These are phyloP conservation scores for Phallus indusiatus DNA, from an alignment of 768 basidiomycete species.

Conservation along the genomic window DNA sequence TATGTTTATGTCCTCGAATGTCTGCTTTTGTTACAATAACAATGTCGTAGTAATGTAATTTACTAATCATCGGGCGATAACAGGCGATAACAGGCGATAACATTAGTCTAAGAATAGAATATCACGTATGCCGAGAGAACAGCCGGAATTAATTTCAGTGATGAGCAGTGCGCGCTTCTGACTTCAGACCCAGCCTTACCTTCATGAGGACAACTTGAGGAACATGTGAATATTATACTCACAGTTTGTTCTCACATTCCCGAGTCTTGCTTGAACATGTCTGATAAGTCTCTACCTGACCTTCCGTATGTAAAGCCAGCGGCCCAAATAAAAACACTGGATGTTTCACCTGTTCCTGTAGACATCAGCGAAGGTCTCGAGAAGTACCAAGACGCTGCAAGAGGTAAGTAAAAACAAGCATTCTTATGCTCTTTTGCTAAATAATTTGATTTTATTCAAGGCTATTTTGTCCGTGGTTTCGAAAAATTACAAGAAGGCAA, in stretches of 20 bases:
- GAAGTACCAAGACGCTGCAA: conserved; percentile 29
- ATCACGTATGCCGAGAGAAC: too few species aligned
- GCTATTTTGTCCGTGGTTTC: conserved; percentile 21
- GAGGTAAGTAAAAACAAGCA: conserved; percentile 17
- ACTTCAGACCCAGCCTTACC: too few species aligned
- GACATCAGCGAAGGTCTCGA: conserved; percentile 27
- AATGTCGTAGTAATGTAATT: too few species aligned
- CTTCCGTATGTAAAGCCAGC: conserved; percentile 16
- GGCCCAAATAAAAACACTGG: conserved; percentile 30
- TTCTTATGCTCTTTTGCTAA: background rate
- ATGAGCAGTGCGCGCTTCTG: too few species aligned
- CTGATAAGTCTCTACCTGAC: background rate
- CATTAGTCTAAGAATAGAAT: too few species aligned
- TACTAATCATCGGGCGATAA: too few species aligned
- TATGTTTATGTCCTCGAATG: background rate
- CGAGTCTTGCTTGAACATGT: background rate
- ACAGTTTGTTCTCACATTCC: background rate
- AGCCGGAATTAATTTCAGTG: too few species aligned
- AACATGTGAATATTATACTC: background rate
- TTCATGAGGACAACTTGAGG: too few species aligned
- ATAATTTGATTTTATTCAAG: conserved; percentile 10
- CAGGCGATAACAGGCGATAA: too few species aligned
- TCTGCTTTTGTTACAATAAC: background rate
- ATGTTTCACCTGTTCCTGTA: conserved; percentile 23
- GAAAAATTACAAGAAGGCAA: conserved; percentile 14